A percentile compares a stretch with the other conserved stretches of the same genome.
Conservation (phyloP, 169 alveolate species). For the Plasmodium fragile region DNA sequence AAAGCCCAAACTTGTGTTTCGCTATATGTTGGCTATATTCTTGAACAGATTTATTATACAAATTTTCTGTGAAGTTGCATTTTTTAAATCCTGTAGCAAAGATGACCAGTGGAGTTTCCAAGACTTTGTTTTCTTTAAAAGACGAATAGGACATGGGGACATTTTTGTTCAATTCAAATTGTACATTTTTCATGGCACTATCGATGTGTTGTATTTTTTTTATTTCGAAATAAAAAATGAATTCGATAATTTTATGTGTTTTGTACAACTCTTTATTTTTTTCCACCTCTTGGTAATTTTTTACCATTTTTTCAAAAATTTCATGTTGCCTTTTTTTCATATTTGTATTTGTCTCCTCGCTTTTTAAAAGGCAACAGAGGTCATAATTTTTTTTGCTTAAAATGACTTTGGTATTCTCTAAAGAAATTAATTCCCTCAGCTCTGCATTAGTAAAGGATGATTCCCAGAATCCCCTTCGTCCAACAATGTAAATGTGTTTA, state of each 20-base stretch:
- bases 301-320: constrained; percentile 49
- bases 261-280: constrained; percentile 57
- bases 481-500: constrained; percentile 57
- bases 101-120: constrained; percentile 44
- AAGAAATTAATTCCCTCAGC: constrained; percentile 46
- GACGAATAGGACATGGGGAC: neutral
- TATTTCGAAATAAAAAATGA: constrained; percentile 50
- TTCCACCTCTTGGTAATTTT: constrained; percentile 42
- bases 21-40: constrained; percentile 26
- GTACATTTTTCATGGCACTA: constrained; percentile 22
- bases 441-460: constrained; percentile 65
- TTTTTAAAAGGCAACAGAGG: constrained; percentile 31
- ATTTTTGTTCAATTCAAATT: constrained; percentile 41
- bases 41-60: constrained; percentile 45
- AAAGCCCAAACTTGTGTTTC: constrained; percentile 25
- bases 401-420: constrained; percentile 39
- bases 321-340: constrained; percentile 59
- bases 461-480: constrained; percentile 59
- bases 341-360: constrained; percentile 33
- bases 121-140: neutral
- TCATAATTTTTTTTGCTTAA: constrained; percentile 56
- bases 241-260: constrained; percentile 51
- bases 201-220: constrained; percentile 12
- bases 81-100: constrained; percentile 72
- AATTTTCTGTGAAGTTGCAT: constrained; percentile 25